phyloP scores from a whole-genome alignment of 192 early-diverging fungal genomes.

The Umbelopsis ramanniana region DNA sequence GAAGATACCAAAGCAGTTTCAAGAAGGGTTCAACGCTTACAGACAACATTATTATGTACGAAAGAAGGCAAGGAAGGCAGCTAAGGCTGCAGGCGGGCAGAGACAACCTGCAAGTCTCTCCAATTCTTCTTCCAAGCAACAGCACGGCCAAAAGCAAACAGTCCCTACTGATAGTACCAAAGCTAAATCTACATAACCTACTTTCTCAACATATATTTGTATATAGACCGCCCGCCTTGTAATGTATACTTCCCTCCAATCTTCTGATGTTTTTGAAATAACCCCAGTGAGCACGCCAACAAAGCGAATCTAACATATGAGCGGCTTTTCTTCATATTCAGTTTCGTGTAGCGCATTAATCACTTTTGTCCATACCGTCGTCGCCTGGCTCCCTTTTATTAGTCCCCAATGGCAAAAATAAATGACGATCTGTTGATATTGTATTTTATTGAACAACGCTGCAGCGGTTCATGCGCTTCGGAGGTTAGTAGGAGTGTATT shows the following conservation, averaged over 20 bases:
- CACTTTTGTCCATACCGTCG: too few species aligned
- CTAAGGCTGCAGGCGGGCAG: conserved; percentile 6
- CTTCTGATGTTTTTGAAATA: not conserved
- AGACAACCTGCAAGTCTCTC: not conserved
- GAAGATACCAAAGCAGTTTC: conserved; percentile 57
- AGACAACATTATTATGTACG: conserved; percentile 51
- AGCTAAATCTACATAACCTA: conserved; percentile 4
- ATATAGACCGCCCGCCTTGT: conserved; percentile 6
- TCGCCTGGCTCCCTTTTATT: too few species aligned
- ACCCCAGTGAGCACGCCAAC: not conserved
- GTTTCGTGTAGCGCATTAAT: not conserved
- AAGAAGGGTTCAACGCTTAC: conserved; percentile 57
- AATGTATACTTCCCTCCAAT: conserved; percentile 3
- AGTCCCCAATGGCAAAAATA: too few species aligned
- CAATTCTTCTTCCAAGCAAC: not conserved
- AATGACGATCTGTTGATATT: too few species aligned
- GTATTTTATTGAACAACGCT: too few species aligned
- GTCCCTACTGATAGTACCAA: not conserved
- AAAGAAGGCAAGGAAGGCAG: conserved; percentile 46
- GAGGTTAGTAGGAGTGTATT: too few species aligned
- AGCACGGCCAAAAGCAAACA: not conserved
- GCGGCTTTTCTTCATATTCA: not conserved
- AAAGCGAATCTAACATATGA: not conserved
- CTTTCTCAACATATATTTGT: conserved; percentile 14
- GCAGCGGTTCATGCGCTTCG: too few species aligned